Base-by-base conservation (phyloP, 306 rosid species). In the Datisca glomerata region DNA sequence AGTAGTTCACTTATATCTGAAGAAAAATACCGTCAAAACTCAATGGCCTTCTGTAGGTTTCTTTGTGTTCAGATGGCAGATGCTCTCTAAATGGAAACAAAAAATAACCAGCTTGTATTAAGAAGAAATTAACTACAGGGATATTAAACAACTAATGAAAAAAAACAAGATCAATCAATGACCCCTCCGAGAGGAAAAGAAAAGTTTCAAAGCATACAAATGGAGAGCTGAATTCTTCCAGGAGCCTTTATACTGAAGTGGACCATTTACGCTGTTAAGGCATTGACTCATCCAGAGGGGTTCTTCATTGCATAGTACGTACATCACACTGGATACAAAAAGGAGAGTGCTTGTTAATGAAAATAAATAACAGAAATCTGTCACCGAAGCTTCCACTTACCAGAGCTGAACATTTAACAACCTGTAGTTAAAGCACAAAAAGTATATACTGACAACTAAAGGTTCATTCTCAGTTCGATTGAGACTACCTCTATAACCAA, bases 271-370 rank as follows among this genome's bases (percentile, higher is more conserved):
- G 41, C 59, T 60, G 44, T 53, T 64, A 35, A 89, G 72, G 76
- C 91, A 84, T 31, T 74, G 58, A 70, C 19, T 77, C 95, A 84
- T 66, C 98, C 98, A 89, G 12, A 89, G 68, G 0, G 91, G 86
- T 55, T 89, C 98, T 60, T 89, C 98, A 20, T 89, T 80, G 68
- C 93, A 80, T 3, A 89, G 38, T 57, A 84, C 68, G 63, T 89
- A 80, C 95, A 80, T 72, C 49, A 89, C 93, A 51, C 98, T 89
- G 77, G 66, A 58, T 6, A 47, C 33, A 28, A 24, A 46, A 46
- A 19, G 27, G 21, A 18, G 19, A 34, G 25, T 1, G 34, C 5
- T 10, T 5, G 17, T 38, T 12, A 52, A 33, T 6, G 22, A 60
- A 31, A 48, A 74, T 74, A 61, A 31, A 31, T 8, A 11, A 31